These are phyloP conservation scores for Kodamaea fungicola DNA, from an alignment of 1,139 yeast genomes.

Conservation along the genomic window DNA sequence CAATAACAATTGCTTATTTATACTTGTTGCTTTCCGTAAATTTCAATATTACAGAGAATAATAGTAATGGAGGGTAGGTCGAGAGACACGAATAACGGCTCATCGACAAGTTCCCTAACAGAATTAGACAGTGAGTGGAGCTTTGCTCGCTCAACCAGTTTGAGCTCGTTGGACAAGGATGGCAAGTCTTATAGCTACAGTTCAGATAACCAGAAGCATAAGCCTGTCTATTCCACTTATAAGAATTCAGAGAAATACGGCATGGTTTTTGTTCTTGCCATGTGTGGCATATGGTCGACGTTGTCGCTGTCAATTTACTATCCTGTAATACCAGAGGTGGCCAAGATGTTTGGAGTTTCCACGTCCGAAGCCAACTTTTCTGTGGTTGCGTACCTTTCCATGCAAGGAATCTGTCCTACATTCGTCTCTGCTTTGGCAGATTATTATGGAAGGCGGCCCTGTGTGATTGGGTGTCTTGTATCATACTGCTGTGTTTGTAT, in stretches of 20 bases:
- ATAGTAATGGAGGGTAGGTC: too few relatives aligned
- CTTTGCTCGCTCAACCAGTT: neutral
- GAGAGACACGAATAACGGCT: neutral
- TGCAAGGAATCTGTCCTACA: conserved; percentile 53
- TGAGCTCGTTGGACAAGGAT: neutral
- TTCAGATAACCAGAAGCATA: neutral
- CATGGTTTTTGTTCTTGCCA: conserved; percentile 19
- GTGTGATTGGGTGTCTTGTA: conserved; percentile 12
- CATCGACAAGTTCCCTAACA: neutral
- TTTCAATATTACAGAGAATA: too few relatives aligned
- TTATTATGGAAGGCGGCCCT: conserved; percentile 63
- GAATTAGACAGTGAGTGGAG: conserved; percentile 1
- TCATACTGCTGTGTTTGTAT: conserved; percentile 20
- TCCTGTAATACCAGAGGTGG: conserved; percentile 62
- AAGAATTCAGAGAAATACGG: conserved; percentile 15
- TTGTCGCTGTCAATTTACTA: conserved; percentile 70
- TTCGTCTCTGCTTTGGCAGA: conserved; percentile 53
- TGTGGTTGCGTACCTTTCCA: conserved; percentile 65
- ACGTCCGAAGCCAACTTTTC: conserved; percentile 60
- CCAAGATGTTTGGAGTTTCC: conserved; percentile 47
- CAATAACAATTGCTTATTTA: too few relatives aligned
- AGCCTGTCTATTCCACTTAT: conserved; percentile 12
- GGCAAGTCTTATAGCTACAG: neutral
- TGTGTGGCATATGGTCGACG: conserved; percentile 54
- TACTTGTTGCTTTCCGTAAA: too few relatives aligned